Evolutionary conservation across 176 grass and related monocot genomes (phyloP), one percentile per base, ranked within the genome.

Genomic region (Carex parvula): DNA sequence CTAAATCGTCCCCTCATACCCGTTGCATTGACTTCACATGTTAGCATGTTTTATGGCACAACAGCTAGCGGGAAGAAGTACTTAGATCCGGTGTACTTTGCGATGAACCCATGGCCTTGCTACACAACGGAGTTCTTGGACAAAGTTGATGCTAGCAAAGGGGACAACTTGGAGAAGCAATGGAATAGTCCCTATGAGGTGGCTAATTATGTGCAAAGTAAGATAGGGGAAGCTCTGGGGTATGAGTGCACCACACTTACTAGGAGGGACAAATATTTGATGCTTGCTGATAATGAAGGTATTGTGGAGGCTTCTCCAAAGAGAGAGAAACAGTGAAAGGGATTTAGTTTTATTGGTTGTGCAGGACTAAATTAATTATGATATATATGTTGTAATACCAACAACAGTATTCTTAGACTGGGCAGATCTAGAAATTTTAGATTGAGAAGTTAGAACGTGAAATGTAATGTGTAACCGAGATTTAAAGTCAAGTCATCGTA

Each of bases 261-360:
- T 1, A 91, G 95, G 86, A 93, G 80, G 83, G 92, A 98, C 46
- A 98, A 98, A 88, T 98, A 98, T 88, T 79, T 94, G 84, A 93
- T 94, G 79, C 91, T 98, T 50, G 89, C 95, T 29, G 91, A 93
- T 68, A 98, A 94, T 55, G 89, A 91, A 81, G 95, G 95, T 6
- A 39, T 90, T 39, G 90, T 91, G 11, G 32, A 70, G 39, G 42
- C 26, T 75, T 61, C 16, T 81, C 58, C 79, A 59, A 37, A 52
- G 70, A 52, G 17, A 75, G 5, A 48, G n/a, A 44, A 71, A 44
- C 16, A 33, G 6, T 33, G 29, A 66, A 33, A 66, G 26, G 26
- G 26, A 26, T 26, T 26, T 26, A 15, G 4, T 66, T 29, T 16
- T 30, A 32, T 33, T 64, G 62, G 24, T 64, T 29, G 22, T 64